phyloP scores from a whole-genome alignment of 768 basidiomycete genomes.

The Kwoniella dejecticola region DNA sequence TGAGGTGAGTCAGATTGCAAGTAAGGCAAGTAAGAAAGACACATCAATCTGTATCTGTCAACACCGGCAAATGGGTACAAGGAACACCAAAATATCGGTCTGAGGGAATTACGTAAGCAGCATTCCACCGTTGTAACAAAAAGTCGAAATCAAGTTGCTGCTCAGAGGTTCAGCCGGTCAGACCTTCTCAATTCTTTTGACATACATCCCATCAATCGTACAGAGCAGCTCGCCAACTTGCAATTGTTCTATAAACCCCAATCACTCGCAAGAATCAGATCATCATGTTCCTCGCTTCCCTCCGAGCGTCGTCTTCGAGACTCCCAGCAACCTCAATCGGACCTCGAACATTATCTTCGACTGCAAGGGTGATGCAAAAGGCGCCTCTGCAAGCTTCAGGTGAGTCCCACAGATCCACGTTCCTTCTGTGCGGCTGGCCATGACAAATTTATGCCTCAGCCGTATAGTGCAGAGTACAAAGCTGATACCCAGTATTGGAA shows the following conservation, averaged over 20 bases:
- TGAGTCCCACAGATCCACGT: no score
- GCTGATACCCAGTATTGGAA: background rate
- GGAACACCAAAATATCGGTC: background rate
- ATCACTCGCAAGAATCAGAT: background rate
- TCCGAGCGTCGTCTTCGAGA: slow-evolving; percentile 28
- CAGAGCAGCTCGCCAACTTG: background rate
- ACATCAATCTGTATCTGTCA: no score
- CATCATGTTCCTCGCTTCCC: slow-evolving; percentile 26
- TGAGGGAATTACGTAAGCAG: background rate
- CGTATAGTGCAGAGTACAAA: background rate
- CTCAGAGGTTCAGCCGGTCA: no score
- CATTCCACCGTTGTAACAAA: background rate
- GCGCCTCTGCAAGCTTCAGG: slow-evolving; percentile 19
- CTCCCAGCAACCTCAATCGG: background rate
- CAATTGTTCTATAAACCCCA: background rate
- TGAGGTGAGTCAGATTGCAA: no score
- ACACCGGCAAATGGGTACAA: background rate
- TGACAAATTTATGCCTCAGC: no score
- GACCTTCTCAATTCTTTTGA: no score
- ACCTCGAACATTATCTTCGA: slow-evolving; percentile 5
- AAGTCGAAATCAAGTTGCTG: background rate
- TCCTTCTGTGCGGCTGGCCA: no score
- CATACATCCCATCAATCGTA: no score
- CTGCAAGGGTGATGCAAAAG: slow-evolving; percentile 16
- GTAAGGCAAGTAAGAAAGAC: no score